These are phyloP conservation scores for Orbilia blumenaviensis DNA, from an alignment of 2,329 filamentous ascomycete genomes.

Conservation along the genomic window DNA sequence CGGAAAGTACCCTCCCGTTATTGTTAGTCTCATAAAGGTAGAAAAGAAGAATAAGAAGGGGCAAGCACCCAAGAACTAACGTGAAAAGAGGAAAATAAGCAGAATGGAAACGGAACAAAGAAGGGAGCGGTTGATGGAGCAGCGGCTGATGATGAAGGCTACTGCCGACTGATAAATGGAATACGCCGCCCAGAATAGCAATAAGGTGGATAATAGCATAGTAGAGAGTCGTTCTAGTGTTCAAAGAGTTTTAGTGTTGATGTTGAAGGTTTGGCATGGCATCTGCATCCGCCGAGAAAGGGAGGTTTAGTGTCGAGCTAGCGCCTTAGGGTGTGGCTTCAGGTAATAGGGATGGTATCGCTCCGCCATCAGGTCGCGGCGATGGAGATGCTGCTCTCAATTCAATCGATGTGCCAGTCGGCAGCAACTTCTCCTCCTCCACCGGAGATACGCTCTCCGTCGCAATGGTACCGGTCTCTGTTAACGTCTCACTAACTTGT, in stretches of 20 bases:
- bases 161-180: background rate
- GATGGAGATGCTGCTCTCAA: constrained; percentile 44
- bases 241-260: background rate
- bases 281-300: background rate
- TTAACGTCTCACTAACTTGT: constrained; percentile 49
- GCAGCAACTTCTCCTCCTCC: constrained; percentile 42
- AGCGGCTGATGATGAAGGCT: background rate
- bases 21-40: constrained; percentile 8
- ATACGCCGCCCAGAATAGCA: background rate
- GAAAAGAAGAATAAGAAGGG: constrained; percentile 23
- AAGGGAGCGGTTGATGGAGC: background rate
- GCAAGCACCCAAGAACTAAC: constrained; percentile 28
- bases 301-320: background rate
- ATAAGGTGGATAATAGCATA: background rate
- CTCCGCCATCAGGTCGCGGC: constrained; percentile 20
- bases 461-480: constrained; percentile 38
- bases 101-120: background rate
- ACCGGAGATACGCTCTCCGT: constrained; percentile 48
- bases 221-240: background rate
- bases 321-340: constrained; percentile 20
- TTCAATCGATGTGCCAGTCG: constrained; percentile 47
- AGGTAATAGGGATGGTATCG: background rate
- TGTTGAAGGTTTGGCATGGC: background rate
- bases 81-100: constrained; percentile 16
- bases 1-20: constrained; percentile 34